These are phyloP conservation scores for Turnera subulata DNA, from an alignment of 345 rosid genomes.

Conservation along the genomic window DNA sequence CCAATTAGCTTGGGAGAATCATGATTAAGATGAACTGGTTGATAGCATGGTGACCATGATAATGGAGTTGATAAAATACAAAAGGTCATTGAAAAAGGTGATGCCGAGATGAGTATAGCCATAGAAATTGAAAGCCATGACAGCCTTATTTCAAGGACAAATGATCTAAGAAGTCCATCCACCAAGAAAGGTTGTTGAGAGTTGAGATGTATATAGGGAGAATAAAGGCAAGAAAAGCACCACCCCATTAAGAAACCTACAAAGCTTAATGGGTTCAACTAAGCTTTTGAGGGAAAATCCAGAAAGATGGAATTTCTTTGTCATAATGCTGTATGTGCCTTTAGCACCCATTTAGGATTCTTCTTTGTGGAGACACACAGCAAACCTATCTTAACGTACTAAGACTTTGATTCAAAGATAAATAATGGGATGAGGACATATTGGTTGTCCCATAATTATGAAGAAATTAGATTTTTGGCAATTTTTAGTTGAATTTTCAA, in stretches of 20 bases:
- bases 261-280: conserved; percentile 17
- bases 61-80: conserved; percentile 33
- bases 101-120: conserved; percentile 46
- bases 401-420: conserved; percentile 35
- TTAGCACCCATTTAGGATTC: conserved; percentile 26
- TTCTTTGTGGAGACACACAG: conserved; percentile 10
- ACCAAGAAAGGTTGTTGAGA: conserved; percentile 40
- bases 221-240: conserved; percentile 32
- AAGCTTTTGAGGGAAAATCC: conserved; percentile 10
- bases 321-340: conserved; percentile 26
- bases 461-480: conserved; percentile 11
- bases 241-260: conserved; percentile 29
- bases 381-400: conserved; percentile 7
- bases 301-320: conserved; percentile 31
- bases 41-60: conserved; percentile 23
- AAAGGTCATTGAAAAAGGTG: conserved; percentile 33
- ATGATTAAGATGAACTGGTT: conserved; percentile 31
- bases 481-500: not conserved
- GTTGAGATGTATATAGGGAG: conserved; percentile 27
- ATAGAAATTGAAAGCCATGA: conserved; percentile 41
- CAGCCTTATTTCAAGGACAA: conserved; percentile 40
- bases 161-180: conserved; percentile 28
- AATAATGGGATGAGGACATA: conserved; percentile 20
- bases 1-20: conserved; percentile 19
- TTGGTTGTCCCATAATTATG: conserved; percentile 21